Evolutionary conservation across 805 yeast genomes (phyloP).

Genomic region (Danielozyma ontarioensis): DNA sequence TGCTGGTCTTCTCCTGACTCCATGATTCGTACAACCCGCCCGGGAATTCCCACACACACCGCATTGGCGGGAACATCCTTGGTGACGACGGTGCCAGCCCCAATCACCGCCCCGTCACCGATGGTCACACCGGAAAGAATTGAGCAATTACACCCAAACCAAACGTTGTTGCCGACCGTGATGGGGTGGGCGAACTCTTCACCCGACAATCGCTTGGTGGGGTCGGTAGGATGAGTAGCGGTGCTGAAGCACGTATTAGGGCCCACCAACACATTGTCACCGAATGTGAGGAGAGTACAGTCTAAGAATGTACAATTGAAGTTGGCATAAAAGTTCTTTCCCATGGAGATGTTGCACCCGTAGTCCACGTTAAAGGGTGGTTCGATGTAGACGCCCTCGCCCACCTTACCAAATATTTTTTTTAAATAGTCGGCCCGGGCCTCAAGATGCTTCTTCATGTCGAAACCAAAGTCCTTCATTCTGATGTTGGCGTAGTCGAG

Average conservation of each 20-base stretch:
- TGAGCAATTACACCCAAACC: slow-evolving; percentile 57
- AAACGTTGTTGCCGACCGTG: slow-evolving; percentile 56
- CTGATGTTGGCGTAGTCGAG: slow-evolving; percentile 29
- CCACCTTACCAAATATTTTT: slow-evolving; percentile 45
- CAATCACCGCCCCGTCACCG: slow-evolving; percentile 58
- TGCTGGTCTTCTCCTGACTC: slow-evolving; percentile 13
- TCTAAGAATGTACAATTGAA: slow-evolving; percentile 54
- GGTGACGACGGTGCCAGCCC: slow-evolving; percentile 64
- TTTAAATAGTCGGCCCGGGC: slow-evolving; percentile 34
- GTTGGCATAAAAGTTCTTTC: slow-evolving; percentile 56
- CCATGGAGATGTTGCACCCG: slow-evolving; percentile 56
- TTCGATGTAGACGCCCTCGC: slow-evolving; percentile 41
- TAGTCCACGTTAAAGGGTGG: slow-evolving; percentile 62
- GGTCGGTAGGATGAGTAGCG: slow-evolving; percentile 62
- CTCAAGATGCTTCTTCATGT: slow-evolving; percentile 18
- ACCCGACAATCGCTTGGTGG: slow-evolving; percentile 35
- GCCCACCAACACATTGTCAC: slow-evolving; percentile 55
- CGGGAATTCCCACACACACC: slow-evolving; percentile 64
- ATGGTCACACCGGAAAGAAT: slow-evolving; percentile 63
- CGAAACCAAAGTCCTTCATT: slow-evolving; percentile 25
- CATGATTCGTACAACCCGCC: slow-evolving; percentile 36
- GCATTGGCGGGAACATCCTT: slow-evolving; percentile 50
- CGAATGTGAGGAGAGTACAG: slow-evolving; percentile 54
- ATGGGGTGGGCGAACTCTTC: slow-evolving; percentile 55
- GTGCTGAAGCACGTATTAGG: slow-evolving; percentile 58